Conservation (phyloP, 805 yeast genomes). For the Yamadazyma sp. region DNA sequence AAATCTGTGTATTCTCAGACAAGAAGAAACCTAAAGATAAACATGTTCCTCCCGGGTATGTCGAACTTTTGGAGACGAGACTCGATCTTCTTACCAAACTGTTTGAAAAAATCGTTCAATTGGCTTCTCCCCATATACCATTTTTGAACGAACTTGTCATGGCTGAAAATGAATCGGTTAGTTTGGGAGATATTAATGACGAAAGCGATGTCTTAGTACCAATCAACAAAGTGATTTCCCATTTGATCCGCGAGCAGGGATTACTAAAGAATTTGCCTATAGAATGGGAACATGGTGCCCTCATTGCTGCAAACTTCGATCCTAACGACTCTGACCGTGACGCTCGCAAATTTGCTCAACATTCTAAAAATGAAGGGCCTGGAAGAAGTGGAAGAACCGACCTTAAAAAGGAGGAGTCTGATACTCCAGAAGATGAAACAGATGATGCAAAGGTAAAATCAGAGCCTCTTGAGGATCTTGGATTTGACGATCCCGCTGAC, state of each 20-base stretch:
- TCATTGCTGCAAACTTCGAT: slow-evolving; percentile 39
- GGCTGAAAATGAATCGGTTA: slow-evolving; percentile 1
- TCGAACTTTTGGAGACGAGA: slow-evolving; percentile 61
- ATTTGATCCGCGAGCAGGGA: slow-evolving; percentile 41
- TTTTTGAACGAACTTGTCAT: slow-evolving; percentile 14
- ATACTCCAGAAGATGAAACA: slow-evolving; percentile 1
- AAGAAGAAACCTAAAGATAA: slow-evolving; percentile 55
- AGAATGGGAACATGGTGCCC: slow-evolving; percentile 47
- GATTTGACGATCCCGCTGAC: slow-evolving; percentile 11
- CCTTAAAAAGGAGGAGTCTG: no score
- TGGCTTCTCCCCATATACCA: slow-evolving; percentile 30
- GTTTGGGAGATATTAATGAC: slow-evolving; percentile 4
- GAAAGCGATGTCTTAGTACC: slow-evolving; percentile 27
- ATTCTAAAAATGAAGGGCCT: slow-evolving; percentile 14
- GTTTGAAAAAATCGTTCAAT: slow-evolving; percentile 40
- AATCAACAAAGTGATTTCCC: slow-evolving; percentile 49
- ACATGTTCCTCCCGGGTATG: slow-evolving; percentile 58
- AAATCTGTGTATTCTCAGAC: slow-evolving; percentile 59
- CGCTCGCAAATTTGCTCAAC: slow-evolving; percentile 35
- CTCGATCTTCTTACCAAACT: slow-evolving; percentile 52
- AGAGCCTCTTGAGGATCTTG: slow-evolving; percentile 6
- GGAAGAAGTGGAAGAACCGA: no score
- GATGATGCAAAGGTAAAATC: not conserved
- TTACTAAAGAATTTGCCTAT: slow-evolving; percentile 38
- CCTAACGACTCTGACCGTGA: slow-evolving; percentile 26